Percentiles rank a stretch among this genome's conserved stretches.
Evolutionary conservation across 495 filamentous ascomycete genomes (phyloP).

Genomic region (Platismatia glauca): DNA sequence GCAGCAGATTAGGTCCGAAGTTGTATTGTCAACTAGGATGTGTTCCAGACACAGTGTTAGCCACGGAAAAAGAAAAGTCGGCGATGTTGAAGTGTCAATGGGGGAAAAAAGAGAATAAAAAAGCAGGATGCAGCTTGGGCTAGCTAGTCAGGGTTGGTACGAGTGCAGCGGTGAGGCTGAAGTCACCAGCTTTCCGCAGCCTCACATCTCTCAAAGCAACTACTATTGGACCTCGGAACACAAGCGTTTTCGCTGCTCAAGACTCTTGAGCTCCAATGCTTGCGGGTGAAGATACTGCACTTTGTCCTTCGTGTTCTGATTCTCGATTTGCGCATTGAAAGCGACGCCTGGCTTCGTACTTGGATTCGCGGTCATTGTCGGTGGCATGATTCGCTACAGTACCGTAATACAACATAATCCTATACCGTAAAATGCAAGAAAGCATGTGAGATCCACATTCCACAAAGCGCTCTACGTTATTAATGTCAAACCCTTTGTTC

Average conservation of each 20-base stretch:
- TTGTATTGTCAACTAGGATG: not conserved
- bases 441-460: not conserved
- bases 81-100: not conserved
- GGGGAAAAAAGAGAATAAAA: too few relatives aligned
- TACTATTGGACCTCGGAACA: not conserved
- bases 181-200: not conserved
- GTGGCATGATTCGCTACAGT: not conserved
- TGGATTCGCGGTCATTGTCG: too few relatives aligned
- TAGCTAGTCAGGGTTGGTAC: not conserved
- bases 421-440: not conserved
- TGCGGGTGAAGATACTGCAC: not conserved
- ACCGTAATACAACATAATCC: not conserved
- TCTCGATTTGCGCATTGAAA: not conserved
- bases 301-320: not conserved
- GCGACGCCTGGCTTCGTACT: too few relatives aligned
- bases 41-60: not conserved
- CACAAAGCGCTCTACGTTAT: not conserved
- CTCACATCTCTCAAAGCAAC: not conserved
- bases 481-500: not conserved
- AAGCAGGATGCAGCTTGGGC: not conserved
- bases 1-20: not conserved
- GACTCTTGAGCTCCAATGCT: not conserved
- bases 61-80: not conserved
- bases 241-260: not conserved
- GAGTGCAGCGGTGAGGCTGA: conserved; percentile 1